These are phyloP conservation scores for Phaeosphaeria sp. DNA, from an alignment of 2,329 filamentous ascomycete genomes.

Conservation along the genomic window DNA sequence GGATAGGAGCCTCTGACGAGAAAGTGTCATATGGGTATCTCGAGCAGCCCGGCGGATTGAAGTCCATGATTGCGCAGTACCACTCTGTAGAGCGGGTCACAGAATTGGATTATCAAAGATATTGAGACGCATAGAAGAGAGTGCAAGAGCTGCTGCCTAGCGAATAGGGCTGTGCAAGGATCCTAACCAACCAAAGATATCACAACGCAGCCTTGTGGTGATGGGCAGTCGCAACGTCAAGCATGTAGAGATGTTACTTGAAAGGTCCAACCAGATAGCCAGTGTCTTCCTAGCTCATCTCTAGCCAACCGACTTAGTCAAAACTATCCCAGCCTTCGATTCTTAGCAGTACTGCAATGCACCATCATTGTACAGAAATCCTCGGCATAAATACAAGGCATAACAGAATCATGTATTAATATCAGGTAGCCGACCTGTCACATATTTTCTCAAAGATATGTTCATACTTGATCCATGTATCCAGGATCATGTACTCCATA, in stretches of 20 bases:
- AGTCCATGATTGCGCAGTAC: neutral
- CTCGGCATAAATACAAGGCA: no score
- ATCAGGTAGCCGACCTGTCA: no score
- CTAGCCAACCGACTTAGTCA: no score
- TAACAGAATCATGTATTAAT: no score
- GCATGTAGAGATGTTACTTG: neutral
- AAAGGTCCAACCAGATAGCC: no score
- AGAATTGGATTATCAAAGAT: neutral
- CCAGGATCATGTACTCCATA: neutral
- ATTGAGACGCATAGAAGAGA: neutral
- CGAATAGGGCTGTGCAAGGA: neutral
- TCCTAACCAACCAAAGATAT: neutral
- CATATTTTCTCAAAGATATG: no score
- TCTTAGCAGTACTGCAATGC: no score
- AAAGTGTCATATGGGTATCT: neutral
- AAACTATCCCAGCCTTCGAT: no score
- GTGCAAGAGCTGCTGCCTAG: neutral
- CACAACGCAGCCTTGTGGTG: neutral
- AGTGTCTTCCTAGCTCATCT: no score
- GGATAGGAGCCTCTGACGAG: neutral
- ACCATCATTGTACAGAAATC: no score
- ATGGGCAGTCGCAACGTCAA: neutral
- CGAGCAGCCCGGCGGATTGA: neutral
- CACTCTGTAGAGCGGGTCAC: neutral
- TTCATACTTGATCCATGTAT: neutral